Percentiles rank a stretch among this genome's conserved stretches.
phyloP scores from a whole-genome alignment of 2,329 filamentous ascomycete species.

The Penicillium sp. region DNA sequence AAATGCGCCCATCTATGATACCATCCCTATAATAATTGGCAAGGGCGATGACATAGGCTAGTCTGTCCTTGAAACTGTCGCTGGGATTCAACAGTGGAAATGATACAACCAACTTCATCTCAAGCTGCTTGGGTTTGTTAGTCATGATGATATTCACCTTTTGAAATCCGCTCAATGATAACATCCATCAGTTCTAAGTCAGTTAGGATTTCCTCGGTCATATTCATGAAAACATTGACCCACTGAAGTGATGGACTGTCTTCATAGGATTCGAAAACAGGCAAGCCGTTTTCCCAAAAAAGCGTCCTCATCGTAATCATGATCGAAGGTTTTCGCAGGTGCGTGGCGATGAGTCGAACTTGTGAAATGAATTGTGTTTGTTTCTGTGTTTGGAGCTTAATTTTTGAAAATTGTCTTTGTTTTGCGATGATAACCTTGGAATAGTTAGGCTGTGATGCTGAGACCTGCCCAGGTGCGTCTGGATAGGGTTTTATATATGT shows the following conservation, averaged over 20 bases:
- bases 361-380: no score
- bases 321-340: background rate
- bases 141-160: background rate
- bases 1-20: background rate
- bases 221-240: background rate
- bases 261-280: background rate
- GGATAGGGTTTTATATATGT: no score
- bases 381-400: no score
- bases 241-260: background rate
- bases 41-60: background rate
- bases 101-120: background rate
- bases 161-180: background rate
- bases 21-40: background rate
- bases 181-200: background rate
- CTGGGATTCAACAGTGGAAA: background rate
- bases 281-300: background rate
- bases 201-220: background rate
- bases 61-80: background rate
- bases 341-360: background rate
- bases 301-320: background rate
- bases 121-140: background rate
- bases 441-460: no score
- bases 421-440: no score
- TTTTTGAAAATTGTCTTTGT: no score
- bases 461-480: no score